Evolutionary conservation across 2,329 filamentous ascomycete species (phyloP), one percentile per base, ranked within the genome.

Genomic region (Fusarium mexicanum): DNA sequence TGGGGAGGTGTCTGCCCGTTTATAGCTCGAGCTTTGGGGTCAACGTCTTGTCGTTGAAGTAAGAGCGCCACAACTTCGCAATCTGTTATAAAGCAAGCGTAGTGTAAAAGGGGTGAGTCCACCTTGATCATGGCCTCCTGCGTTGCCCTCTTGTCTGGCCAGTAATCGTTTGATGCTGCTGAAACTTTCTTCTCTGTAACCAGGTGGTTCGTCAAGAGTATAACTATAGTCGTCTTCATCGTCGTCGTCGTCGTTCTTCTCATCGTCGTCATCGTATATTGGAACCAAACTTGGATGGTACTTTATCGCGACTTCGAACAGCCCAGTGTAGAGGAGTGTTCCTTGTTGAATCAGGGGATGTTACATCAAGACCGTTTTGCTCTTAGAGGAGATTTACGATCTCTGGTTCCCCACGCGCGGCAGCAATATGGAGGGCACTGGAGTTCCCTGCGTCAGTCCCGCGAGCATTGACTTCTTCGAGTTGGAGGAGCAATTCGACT

Each of bases 1-100:
- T 75, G 66, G 12, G 73, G 29, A 41, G 72, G 44, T 22, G 57
- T 65, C 44, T 61, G 62, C 12, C 62, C 57, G 35, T 43, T 33
- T 8, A 12, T 22, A 16, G 31, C 48, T 44, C 37, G 37, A n/a
- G 55, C 40, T 9, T 54, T 61, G 5, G 24, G 47, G 20, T 64
- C 41, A 26, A 71, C 51, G 41, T 67, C 60, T 4, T 48, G 33
- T n/a, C 62, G 57, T 13, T 50, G 44, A 6, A 75, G 60, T 29
- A 71, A 48, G 14, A 55, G 35, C 38, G 50, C 37, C 9, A 63
- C 48, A 20, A 65, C 38, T 24, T 43, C 24, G 8, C 38, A 17
- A 29, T 67, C 61, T 17, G 40, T 61, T 38, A 46, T 14, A 16
- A 60, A 41, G 16, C 54, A 71, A 57, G 43, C 61, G 9, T 41